A percentile compares a stretch with the other conserved stretches of the same genome.
Conservation (phyloP, 148 eudicot species). For the Chenopodium formosanum region DNA sequence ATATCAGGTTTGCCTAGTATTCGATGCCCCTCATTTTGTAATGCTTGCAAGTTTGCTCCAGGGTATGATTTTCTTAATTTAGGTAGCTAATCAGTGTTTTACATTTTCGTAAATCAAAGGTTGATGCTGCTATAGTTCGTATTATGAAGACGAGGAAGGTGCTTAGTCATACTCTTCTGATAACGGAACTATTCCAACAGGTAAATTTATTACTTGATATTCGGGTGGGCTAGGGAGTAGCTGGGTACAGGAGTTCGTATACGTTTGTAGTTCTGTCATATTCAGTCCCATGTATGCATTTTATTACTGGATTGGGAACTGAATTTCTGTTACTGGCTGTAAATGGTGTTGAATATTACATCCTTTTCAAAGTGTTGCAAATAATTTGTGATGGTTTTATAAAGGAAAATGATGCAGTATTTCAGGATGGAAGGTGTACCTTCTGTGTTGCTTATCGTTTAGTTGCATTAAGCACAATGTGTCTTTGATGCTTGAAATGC, state of each 20-base stretch:
- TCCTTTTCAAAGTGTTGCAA: background rate
- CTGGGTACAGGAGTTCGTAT: background rate
- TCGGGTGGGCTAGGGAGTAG: background rate
- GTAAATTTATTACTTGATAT: slow-evolving; percentile 25
- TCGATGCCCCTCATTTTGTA: background rate
- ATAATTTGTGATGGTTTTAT: too few relatives aligned
- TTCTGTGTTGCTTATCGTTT: too few relatives aligned
- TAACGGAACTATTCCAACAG: slow-evolving; percentile 99
- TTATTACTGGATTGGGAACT: too few relatives aligned
- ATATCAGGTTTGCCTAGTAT: slow-evolving; percentile 63
- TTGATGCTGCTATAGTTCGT: slow-evolving; percentile 99
- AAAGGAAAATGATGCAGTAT: too few relatives aligned
- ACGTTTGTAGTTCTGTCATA: too few relatives aligned
- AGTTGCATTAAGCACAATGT: background rate
- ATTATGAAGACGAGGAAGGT: slow-evolving; percentile 98
- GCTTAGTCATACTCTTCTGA: slow-evolving; percentile 89
- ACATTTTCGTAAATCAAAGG: slow-evolving; percentile 35
- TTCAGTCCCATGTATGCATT: too few relatives aligned
- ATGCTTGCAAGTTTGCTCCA: background rate
- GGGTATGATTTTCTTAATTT: background rate
- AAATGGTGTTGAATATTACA: background rate
- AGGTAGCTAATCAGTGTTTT: background rate
- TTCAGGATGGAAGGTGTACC: too few relatives aligned
- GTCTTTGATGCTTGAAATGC: background rate
- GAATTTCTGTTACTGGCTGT: background rate